phyloP scores from a whole-genome alignment of 148 eudicot species.

The Heliosperma pusillum region DNA sequence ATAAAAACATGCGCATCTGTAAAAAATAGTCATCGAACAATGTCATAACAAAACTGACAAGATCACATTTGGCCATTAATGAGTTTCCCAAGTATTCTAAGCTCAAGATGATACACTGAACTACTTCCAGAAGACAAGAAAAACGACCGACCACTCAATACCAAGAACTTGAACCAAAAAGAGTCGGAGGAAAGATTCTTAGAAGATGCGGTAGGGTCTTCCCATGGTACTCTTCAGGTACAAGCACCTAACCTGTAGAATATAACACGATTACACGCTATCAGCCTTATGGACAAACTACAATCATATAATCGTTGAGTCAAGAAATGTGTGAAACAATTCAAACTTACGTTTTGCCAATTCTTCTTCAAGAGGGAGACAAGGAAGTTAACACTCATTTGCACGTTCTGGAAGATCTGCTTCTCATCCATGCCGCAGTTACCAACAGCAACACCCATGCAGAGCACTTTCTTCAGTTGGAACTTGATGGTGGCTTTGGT shows the following conservation, averaged over 20 bases:
- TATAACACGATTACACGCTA: not conserved
- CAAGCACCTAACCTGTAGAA: conserved; percentile 59
- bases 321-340: not conserved
- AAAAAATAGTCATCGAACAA: not conserved
- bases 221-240: conserved; percentile 84
- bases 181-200: not conserved
- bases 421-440: conserved; percentile 69
- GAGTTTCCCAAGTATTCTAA: conserved; percentile 23
- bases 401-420: conserved; percentile 70
- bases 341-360: conserved; percentile 60
- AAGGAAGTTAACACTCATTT: conserved; percentile 73
- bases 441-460: conserved; percentile 83
- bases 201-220: conserved; percentile 54
- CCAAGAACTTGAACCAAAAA: conserved; percentile 5
- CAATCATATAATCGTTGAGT: no score
- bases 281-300: not conserved
- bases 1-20: no score
- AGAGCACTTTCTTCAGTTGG: conserved; percentile 70
- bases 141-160: not conserved
- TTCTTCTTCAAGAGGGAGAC: conserved; percentile 73
- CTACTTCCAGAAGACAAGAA: not conserved
- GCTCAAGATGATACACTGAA: conserved; percentile 12
- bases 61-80: not conserved
- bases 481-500: conserved; percentile 66
- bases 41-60: not conserved